These are phyloP conservation scores for Penicillium parvum DNA, from an alignment of 495 filamentous ascomycete species.

Conservation along the genomic window DNA sequence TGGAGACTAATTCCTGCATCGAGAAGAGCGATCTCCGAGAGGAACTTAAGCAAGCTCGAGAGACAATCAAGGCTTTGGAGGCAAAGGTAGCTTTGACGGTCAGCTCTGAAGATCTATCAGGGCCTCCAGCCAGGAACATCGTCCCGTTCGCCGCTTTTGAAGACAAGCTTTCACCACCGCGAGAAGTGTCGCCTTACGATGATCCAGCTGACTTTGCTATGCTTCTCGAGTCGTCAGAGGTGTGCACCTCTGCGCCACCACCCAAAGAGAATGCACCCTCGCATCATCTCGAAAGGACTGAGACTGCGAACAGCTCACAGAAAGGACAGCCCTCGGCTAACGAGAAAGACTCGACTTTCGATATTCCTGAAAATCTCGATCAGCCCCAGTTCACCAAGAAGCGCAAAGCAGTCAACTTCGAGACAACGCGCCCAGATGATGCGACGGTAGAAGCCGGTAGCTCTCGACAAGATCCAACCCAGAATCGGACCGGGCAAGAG, in stretches of 20 bases:
- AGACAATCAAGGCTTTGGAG: slow-evolving; percentile 17
- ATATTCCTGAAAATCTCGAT: background rate
- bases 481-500: slow-evolving; percentile 7
- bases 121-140: background rate
- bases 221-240: slow-evolving; percentile 29
- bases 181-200: slow-evolving; percentile 9
- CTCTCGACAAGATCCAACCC: background rate
- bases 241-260: slow-evolving; percentile 4
- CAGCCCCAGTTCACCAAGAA: slow-evolving; percentile 1
- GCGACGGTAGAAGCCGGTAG: background rate
- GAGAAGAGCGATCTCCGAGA: slow-evolving; percentile 20
- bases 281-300: background rate
- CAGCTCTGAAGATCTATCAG: background rate
- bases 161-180: background rate
- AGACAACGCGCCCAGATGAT: background rate
- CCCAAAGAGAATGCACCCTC: slow-evolving; percentile 1
- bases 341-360: background rate
- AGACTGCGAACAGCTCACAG: background rate
- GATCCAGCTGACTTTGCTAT: slow-evolving; percentile 30
- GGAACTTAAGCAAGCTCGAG: slow-evolving; percentile 22
- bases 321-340: background rate
- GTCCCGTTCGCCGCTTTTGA: slow-evolving; percentile 14
- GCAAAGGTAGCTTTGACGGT: background rate
- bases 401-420: slow-evolving; percentile 31
- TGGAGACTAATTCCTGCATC: slow-evolving; percentile 12